Base-by-base conservation (phyloP, 2,329 filamentous ascomycete genomes). In the Lachnellula cervina region DNA sequence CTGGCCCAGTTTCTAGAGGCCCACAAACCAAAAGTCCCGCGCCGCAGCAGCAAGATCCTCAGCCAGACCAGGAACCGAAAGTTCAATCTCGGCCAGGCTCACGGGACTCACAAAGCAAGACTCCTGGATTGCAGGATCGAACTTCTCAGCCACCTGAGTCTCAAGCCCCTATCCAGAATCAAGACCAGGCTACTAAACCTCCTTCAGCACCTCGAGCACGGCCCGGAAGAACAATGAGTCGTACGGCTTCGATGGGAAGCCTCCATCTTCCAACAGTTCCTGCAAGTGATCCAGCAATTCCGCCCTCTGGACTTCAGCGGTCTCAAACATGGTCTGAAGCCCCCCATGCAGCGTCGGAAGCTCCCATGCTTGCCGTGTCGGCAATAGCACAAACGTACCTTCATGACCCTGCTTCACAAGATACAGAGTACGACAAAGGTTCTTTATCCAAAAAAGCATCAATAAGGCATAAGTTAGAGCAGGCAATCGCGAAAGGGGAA, bases 401-500 rank as follows among this genome's bases (percentile, higher is more conserved):
- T 25, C 32, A 51, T 49, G 21, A 35, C 43, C 9, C 51, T 56
- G 52, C 14, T 25, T 8, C 52, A 48, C 25, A 55, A 32, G 32
- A 21, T 13, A n/a, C 17, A 40, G 11, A 14, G 17, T 21, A 19
- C 23, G 19, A 45, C 23, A 21, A 51, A 40, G 19, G 59, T 19
- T 54, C 59, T 7, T 47, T 62, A 23, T 55, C 64, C 3, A 69
- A 70, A 50, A 68, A 66, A 54, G 62, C 61, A 14, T 60, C 61
- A 19, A 70, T 70, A 19, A 64, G 83, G 65, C 79, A 84, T 59
- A 79, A 79, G 43, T 68, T 87, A 1, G 79, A 86, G 61, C 74
- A 76, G 40, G 84, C 83, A 0, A 85, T 97, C 52, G 79, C 80
- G n/a, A 83, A 84, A 53, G 94, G 94, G 5, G 82, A 91, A 62